Base-by-base conservation (phyloP, 352 stramenopile species). In the Sclerospora graminicola region DNA sequence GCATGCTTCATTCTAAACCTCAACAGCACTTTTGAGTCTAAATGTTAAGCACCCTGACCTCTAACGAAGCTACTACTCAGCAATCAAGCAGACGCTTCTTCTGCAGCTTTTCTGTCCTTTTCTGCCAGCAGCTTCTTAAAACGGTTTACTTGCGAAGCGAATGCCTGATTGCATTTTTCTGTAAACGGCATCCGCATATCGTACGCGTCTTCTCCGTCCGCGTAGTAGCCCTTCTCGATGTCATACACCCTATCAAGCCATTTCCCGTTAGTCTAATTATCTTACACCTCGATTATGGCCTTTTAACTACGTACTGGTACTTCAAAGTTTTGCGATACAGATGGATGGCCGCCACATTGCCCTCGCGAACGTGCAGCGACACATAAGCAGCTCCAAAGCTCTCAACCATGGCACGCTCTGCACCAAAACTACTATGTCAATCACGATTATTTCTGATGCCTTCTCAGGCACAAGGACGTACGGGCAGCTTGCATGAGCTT, bases 221-320 rank as follows among this genome's bases (percentile, higher is more conserved):
- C 96, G 73, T 99, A 99, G 71, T 99, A 99, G 19, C 92, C 96
- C 69, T 96, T 96, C 65, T 99, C 96, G 32, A 99, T 95, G 60
- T 98, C 93, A 65, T 98, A 95, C 40, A 98, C 92, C 47, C 83
- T 95, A 34, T 21, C 10, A 40, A 26, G 21, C n/a, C 21, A 26
- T 6, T 7, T 7, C 21, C 21, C 6, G 21, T 26, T 26, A 26
- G 4, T 26, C 21, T 26, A n/a, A 26, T 26, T 26, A 6, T 6
- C 21, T 3, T 26, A 26, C n/a, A n/a, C n/a, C 21, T 26, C 21
- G 21, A 26, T 7, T 26, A 26, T 26, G 1, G 9, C 10, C 19
- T 16, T 30, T 11, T 9, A 20, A 39, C 10, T 21, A 57, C 75
- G 57, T 67, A 94, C 76, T 98, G 77, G 71, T 99, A 99, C 50